Base-by-base conservation (phyloP, 1,139 yeast genomes). In the Pichia sp. region DNA sequence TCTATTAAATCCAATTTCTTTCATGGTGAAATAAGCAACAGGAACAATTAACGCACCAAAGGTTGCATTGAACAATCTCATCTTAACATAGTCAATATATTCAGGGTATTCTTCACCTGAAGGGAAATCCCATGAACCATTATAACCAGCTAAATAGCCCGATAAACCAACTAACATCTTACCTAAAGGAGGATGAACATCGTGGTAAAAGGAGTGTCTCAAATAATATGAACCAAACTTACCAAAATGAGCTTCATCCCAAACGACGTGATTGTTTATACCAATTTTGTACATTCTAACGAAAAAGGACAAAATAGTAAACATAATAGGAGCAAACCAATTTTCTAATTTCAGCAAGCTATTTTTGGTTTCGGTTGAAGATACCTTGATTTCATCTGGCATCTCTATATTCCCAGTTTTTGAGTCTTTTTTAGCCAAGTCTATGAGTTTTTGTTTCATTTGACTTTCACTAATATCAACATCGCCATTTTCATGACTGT, bases 151-250 rank as follows among this genome's bases (percentile, higher is more conserved):
- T 53, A 94, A 61, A 60, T 84, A 88, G 16, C 98, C 99, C 10
- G 96, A 85, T 38, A 94, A 71, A 1, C 97, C 99, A 52, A 90
- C 90, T 52, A 94, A 74, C 96, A 94, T 88, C 66, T 94, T 94
- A 36, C 97, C 98, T 57, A 94, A 75, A 2, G 98, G 98, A 44
- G 99, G 99, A 65, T 92, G 99, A 48, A 92, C 98, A 67, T 92
- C 99, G 62, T 88, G 96, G 65, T 90, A 90, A 64, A 88, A 90
- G 58, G 88, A 95, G 61, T 86, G 95, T 70, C 90, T 81, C 55
- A 90, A 71, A 68, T 90, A 90, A 65, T 86, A 85, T 11, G 96
- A 85, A 44, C 97, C 97, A 62, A 90, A 90, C 64, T 87, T 88
- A 50, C 97, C 97, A 63, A 90, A 90, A 70, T 77, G 82, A 45